Evolutionary conservation across 768 basidiomycete species (phyloP), one percentile per base, ranked within the genome.

Genomic region (Zangia roseola): DNA sequence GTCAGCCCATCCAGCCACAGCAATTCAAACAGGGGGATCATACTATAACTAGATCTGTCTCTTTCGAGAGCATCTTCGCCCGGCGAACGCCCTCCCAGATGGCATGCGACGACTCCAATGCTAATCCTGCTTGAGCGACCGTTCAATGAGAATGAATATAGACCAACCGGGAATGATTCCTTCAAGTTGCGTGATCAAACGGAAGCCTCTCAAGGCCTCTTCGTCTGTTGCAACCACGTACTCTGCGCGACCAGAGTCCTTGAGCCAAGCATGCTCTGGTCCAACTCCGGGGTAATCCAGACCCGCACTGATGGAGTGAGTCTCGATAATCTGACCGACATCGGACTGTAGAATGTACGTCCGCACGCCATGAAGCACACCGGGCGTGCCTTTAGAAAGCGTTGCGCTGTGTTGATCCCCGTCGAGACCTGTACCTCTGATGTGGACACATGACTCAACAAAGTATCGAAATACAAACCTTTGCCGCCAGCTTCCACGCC

Each of bases 401-500:
- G 95, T 98, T 5, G 97, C 97, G 49, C 93, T 97, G 68, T 98
- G 95, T 16, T 77, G 76, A 52, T 85, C 82, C 10, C 93, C 91
- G 56, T 94, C 82, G 50, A 86, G 74, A 50, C 94, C 91, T 65
- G 33, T 5, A 9, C 23, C 17, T 10, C 6, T 13, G 31, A 16
- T n/a, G 19, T 68, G 37, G 62, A 38, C n/a, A 43, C 31, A 31
- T 28, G 36, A 28, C 33, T 38, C 34, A 52, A 10, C 21, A 16
- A 17, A 10, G 35, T 4, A 36, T 24, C 39, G 5, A n/a, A 34
- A 42, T 20, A 57, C 70, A 53, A 45, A 86, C 94, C 97, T 76
- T 98, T 93, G 44, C 97, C 97, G 50, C 94, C 97, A 35, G 97
- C 97, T 65, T 99, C 97, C 10, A 99, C 95, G 53, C 97, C 97